Base-by-base conservation (phyloP, 2,329 filamentous ascomycete species). In the Exophiala alcalophila region DNA sequence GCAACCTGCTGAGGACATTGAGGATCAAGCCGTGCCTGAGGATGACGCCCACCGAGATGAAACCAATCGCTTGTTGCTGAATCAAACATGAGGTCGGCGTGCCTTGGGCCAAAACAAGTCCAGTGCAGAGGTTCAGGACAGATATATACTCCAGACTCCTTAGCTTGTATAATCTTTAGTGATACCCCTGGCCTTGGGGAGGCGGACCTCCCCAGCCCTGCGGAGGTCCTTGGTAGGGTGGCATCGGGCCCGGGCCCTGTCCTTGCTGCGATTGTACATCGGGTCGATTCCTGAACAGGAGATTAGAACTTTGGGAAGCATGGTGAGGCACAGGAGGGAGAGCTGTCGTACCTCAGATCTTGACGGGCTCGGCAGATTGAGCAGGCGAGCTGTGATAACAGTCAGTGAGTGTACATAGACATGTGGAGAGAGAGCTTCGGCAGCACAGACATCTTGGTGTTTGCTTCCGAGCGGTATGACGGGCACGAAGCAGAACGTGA, bases 131-230 rank as follows among this genome's bases (percentile, higher is more conserved):
- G n/a, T n/a, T n/a, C n/a, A n/a, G n/a, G n/a, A n/a, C n/a, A n/a
- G n/a, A 26, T 40, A 37, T 40, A 31, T 23, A 29, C 37, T 41
- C 33, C 37, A 28, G 21, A 28, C 33, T 11, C 33, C 44, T 32
- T 26, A 28, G 37, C 26, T 33, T 15, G 21, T 47, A 20, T 23
- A 37, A 18, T 27, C 16, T 15, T 33, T 18, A 15, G 9, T 7
- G n/a, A 18, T 25, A n/a, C 26, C 43, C 38, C 27, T 44, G 86
- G 86, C 27, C 82, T 95, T 40, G 82, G 90, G 54, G 90, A 88
- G 57, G 88, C 95, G 69, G 89, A 94, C 69, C 80, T 79, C 60
- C 83, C 84, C 45, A 97, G 95, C 66, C 83, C 88, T 59, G 73
- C 73, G 37, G 84, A 87, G 63, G 76, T 94, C 42, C 51, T 37